phyloP scores from a whole-genome alignment of 345 rosid species.

The Dimocarpus longan region DNA sequence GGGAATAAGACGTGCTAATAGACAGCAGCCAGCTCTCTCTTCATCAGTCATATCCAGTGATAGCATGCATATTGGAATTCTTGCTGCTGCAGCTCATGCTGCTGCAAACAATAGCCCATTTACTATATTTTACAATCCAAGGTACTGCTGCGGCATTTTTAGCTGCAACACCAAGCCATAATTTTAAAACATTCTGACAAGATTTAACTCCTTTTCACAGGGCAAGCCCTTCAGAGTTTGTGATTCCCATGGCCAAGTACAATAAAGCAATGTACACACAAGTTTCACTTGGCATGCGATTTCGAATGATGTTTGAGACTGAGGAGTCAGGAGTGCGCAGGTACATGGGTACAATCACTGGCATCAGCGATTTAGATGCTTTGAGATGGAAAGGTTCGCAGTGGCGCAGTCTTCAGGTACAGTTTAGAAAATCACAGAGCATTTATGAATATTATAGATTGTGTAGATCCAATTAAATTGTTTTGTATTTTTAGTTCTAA shows the following conservation, averaged over 20 bases:
- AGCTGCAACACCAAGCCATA: not conserved
- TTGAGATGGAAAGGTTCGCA: slow-evolving; percentile 94
- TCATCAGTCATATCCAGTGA: slow-evolving; percentile 97
- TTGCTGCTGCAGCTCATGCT: slow-evolving; percentile 99
- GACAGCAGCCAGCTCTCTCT: slow-evolving; percentile 90
- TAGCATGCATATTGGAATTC: slow-evolving; percentile 99
- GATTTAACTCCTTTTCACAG: slow-evolving; percentile 43
- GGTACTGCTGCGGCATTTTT: slow-evolving; percentile 44
- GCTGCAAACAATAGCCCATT: slow-evolving; percentile 93
- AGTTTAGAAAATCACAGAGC: not conserved
- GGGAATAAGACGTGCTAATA: slow-evolving; percentile 87
- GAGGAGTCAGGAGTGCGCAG: slow-evolving; percentile 96
- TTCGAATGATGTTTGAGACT: slow-evolving; percentile 98
- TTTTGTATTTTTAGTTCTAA: not conserved
- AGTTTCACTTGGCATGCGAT: slow-evolving; percentile 92
- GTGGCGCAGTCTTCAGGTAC: slow-evolving; percentile 99
- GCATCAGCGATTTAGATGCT: slow-evolving; percentile 82
- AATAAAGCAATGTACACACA: slow-evolving; percentile 85
- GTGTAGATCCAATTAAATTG: not conserved
- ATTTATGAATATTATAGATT: slow-evolving; percentile 6
- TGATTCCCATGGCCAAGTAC: slow-evolving; percentile 92
- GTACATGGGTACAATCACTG: slow-evolving; percentile 96
- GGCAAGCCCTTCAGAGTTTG: slow-evolving; percentile 98
- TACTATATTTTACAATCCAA: slow-evolving; percentile 90
- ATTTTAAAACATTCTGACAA: slow-evolving; percentile 27